Base-by-base conservation (phyloP, 352 stramenopile species). In the Pythium sukuiense region DNA sequence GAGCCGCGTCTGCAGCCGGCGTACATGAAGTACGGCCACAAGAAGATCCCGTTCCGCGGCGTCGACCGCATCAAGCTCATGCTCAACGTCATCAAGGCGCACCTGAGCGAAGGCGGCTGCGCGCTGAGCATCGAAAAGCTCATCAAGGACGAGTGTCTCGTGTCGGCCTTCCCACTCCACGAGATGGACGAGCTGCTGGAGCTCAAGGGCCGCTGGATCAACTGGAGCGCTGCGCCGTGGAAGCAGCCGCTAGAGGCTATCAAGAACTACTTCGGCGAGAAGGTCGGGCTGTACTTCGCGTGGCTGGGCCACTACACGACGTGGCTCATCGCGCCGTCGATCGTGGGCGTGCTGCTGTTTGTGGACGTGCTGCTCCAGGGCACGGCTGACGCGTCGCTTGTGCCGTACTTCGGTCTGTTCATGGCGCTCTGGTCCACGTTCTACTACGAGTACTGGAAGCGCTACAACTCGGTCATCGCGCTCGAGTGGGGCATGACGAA, bases 201-300 rank as follows among this genome's bases (percentile, higher is more conserved):
- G 26, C 62, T 93, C 14, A 74, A 77, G 33, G 60, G 62, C 9
- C 82, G 88, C 59, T 93, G 85, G 85, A 84, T 91, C 56, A 76
- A 73, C 53, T 93, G 83, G 80, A 73, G 55, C 26, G 76, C 86
- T 20, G 70, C 76, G 12, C 85, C 85, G 2, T 90, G 80, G 83
- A 41, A 37, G 24, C 85, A 93, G 52, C 85, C 85, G 18, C 59
- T 90, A 6, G 11, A 18, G 8, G 59, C 71, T n/a, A 93, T 93
- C 69, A 91, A 91, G 55, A 78, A 91, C 69, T 93, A 93, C 57
- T 93, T 90, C 61, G 85, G 85, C 35, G 85, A 90, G 59, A 93
- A 99, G 75, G 89, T 99, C 24, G 94, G 92, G 0, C 95, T 99
- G 60, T 99, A 99, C 83, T 99, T 99, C 73, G 89, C 96, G 45